A percentile compares a stretch with the other conserved stretches of the same genome.
phyloP scores from a whole-genome alignment of 2,329 filamentous ascomycete species.

The Mycosphaerella arachidis region DNA sequence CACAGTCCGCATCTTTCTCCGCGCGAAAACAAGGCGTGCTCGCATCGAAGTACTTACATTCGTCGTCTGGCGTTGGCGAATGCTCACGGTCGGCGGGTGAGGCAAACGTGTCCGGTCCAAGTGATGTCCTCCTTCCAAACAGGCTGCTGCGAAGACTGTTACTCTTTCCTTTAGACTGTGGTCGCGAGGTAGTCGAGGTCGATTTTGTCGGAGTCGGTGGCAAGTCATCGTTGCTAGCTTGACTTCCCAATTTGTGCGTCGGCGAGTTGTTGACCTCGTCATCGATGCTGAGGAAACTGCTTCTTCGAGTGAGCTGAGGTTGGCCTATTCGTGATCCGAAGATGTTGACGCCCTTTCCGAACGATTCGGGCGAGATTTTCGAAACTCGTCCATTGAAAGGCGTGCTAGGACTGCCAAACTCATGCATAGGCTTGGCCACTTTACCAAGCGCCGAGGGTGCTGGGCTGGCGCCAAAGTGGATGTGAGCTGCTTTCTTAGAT shows the following conservation, averaged over 20 bases:
- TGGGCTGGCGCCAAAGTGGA: slow-evolving; percentile 53
- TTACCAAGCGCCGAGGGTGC: slow-evolving; percentile 56
- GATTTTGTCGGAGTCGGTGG: slow-evolving; percentile 94
- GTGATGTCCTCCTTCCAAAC: slow-evolving; percentile 44
- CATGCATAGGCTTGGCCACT: slow-evolving; percentile 61
- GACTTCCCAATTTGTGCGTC: slow-evolving; percentile 51
- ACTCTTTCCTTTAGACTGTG: slow-evolving; percentile 48
- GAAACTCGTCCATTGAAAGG: slow-evolving; percentile 66
- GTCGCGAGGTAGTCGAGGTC: slow-evolving; percentile 40
- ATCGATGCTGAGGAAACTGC: slow-evolving; percentile 77
- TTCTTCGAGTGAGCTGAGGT: slow-evolving; percentile 49
- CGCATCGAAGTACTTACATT: slow-evolving; percentile 37
- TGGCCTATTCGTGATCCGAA: slow-evolving; percentile 55
- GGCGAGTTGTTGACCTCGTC: slow-evolving; percentile 61
- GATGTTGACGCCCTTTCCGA: slow-evolving; percentile 59
- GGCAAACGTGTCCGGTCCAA: slow-evolving; percentile 46
- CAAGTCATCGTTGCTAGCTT: slow-evolving; percentile 63
- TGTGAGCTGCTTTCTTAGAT: slow-evolving; percentile 83
- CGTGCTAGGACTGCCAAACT: slow-evolving; percentile 74
- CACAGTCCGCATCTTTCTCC: slow-evolving; percentile 20
- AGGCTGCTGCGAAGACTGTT: slow-evolving; percentile 49
- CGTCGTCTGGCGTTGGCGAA: slow-evolving; percentile 24
- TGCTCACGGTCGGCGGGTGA: slow-evolving; percentile 34
- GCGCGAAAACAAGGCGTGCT: slow-evolving; percentile 24
- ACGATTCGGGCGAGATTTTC: slow-evolving; percentile 62